phyloP scores from a whole-genome alignment of 75 land plant genomes.

The Cunninghamia lanceolata region DNA sequence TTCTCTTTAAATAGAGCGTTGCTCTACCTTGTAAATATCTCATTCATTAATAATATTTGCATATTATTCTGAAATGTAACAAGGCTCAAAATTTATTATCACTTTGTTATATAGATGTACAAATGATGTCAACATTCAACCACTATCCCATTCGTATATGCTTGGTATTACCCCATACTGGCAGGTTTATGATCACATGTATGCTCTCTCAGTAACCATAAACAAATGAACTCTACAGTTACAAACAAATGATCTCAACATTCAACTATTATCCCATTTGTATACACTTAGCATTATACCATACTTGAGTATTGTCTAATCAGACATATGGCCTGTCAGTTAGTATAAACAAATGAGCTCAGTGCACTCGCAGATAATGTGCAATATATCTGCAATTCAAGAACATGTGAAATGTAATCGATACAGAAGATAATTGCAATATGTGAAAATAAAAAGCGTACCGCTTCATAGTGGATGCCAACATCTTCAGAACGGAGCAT shows the following conservation, averaged over 20 bases:
- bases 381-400: neutral
- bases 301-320: neutral
- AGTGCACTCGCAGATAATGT: neutral
- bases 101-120: neutral
- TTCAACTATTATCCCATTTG: neutral
- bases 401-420: neutral
- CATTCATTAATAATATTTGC: no score
- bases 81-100: neutral
- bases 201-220: neutral
- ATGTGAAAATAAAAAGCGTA: constrained; percentile 22
- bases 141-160: no score
- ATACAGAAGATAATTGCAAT: neutral
- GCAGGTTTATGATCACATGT: neutral
- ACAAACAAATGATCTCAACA: neutral
- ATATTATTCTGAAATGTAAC: no score
- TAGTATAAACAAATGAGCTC: neutral
- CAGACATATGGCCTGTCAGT: neutral
- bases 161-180: no score
- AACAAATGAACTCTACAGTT: neutral
- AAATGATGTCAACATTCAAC: no score
- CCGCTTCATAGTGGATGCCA: constrained; percentile 93
- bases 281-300: neutral
- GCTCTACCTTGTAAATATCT: no score
- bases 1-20: no score
- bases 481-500: constrained; percentile 97